Percentiles rank a stretch among this genome's conserved stretches.
These are phyloP conservation scores for Avena insularis DNA, from an alignment of 176 grass and related monocot species.

Conservation along the genomic window DNA sequence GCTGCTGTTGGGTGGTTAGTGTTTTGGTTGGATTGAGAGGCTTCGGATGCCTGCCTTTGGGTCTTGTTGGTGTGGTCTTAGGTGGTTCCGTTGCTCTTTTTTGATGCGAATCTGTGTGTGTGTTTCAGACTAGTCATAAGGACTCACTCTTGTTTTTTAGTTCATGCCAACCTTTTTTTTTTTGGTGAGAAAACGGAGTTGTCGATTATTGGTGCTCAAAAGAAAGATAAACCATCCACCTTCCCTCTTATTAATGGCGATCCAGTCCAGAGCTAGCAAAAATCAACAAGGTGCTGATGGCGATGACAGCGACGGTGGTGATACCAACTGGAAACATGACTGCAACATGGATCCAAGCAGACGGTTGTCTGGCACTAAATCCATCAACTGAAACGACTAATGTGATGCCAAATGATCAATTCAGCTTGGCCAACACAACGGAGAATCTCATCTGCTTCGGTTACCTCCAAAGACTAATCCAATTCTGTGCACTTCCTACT, in stretches of 20 bases:
- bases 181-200: not conserved
- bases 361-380: not conserved
- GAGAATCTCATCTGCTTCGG: not conserved
- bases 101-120: not conserved
- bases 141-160: not conserved
- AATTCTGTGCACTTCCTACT: no score
- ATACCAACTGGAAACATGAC: constrained; percentile 1
- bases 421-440: not conserved
- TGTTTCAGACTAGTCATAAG: not conserved
- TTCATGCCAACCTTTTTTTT: not conserved
- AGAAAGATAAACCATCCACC: not conserved
- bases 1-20: no score
- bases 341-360: not conserved
- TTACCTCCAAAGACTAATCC: not conserved
- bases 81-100: not conserved
- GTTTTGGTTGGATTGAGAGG: no score
- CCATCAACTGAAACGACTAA: constrained; percentile 24
- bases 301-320: not conserved
- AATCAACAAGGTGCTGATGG: not conserved
- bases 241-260: not conserved
- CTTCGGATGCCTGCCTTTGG: no score
- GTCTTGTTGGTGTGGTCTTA: no score
- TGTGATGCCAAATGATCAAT: not conserved
- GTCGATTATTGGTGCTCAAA: not conserved
- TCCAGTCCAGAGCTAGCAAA: not conserved